Base-by-base conservation (phyloP, 805 yeast species). In the Ogataea haglerorum region DNA sequence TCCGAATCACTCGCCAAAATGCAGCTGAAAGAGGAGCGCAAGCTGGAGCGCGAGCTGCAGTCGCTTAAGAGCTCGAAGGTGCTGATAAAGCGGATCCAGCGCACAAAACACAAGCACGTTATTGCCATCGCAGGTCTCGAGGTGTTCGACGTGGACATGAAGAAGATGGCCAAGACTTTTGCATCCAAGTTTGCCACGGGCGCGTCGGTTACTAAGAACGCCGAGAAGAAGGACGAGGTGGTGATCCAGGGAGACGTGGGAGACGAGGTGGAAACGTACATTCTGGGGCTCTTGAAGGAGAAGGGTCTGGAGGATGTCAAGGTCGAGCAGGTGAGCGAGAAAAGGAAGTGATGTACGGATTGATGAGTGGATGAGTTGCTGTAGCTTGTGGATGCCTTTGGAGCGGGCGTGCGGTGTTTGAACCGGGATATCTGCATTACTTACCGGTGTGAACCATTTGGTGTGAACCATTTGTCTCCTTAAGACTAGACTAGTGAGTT, bases 161-260 rank as follows among this genome's bases (percentile, higher is more conserved):
- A 90, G 69, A 90, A 89, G 59, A 71, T 88, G 50, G 85, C 96
- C 32, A 91, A 91, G 72, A 81, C 89, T 0, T 90, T 91, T 64
- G 93, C 97, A 0, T 82, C 93, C 25, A 88, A 85, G 63, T 90
- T 91, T 59, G 98, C 98, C 10, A 90, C 97, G 7, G 98, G 98
- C 37, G 91, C 96, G 21, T 80, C 93, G 16, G 95, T 90, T 10
- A 81, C 89, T 4, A 90, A 90, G 65, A 85, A 80, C 49, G 89
- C 80, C 3, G 98, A 90, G 50, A 90, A 90, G 66, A 86, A 85
- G 61, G 96, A 91, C 47, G 98, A 90, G 58, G 78, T 90, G 42
- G 76, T 87, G 43, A 83, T 90, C 45, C 97, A 90, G 68, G 98
- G 98, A 55, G 98, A 91, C 64, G 93, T 90, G 31, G 84, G 89